phyloP scores from a whole-genome alignment of 1,139 yeast species.

The Maudiozyma humilis region DNA sequence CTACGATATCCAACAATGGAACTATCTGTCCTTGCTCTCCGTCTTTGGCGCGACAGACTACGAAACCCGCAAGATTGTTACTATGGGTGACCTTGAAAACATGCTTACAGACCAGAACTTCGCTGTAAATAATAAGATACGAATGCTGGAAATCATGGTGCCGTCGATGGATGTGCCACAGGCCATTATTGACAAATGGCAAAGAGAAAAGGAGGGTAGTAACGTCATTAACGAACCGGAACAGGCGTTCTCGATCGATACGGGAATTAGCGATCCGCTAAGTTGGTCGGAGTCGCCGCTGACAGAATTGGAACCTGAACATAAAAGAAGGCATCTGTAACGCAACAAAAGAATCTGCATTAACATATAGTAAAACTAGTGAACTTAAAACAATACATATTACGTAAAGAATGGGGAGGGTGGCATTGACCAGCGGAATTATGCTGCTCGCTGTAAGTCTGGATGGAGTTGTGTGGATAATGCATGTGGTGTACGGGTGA shows the following conservation, averaged over 20 bases:
- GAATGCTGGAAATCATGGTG: slow-evolving; percentile 70
- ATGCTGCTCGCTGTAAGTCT: too few relatives aligned
- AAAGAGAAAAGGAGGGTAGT: slow-evolving; percentile 15
- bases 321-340: slow-evolving; percentile 1
- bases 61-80: slow-evolving; percentile 51
- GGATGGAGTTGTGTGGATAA: too few relatives aligned
- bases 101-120: slow-evolving; percentile 42
- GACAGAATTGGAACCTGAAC: slow-evolving; percentile 4
- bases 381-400: neutral
- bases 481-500: too few relatives aligned
- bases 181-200: slow-evolving; percentile 56
- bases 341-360: too few relatives aligned
- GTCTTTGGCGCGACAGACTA: slow-evolving; percentile 61
- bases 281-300: slow-evolving; percentile 1
- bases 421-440: too few relatives aligned
- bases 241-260: neutral
- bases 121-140: slow-evolving; percentile 51
- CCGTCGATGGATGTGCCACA: slow-evolving; percentile 78
- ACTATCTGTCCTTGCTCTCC: slow-evolving; percentile 56
- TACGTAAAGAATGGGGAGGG: neutral
- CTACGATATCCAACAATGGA: slow-evolving; percentile 80
- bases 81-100: slow-evolving; percentile 40
- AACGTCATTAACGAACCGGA: slow-evolving; percentile 3
- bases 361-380: too few relatives aligned
- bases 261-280: slow-evolving; percentile 2